These are phyloP conservation scores for Gnomoniopsis smithogilvyi DNA, from an alignment of 2,329 filamentous ascomycete species.

Conservation along the genomic window DNA sequence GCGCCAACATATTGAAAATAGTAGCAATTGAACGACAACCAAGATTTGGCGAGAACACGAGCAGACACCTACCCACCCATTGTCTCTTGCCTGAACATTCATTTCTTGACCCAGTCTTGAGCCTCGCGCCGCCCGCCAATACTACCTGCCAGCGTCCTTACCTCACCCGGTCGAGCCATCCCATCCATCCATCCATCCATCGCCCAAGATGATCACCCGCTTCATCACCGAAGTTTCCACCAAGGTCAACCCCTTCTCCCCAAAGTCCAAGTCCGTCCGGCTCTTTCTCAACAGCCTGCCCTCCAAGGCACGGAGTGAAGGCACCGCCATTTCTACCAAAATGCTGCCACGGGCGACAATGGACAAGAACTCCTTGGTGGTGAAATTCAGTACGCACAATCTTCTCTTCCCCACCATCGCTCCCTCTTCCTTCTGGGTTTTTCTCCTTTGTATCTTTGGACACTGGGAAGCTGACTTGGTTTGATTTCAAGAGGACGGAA, in stretches of 20 bases:
- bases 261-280: conserved; percentile 75
- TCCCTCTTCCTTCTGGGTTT: background rate
- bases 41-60: no score
- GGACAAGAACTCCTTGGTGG: conserved; percentile 63
- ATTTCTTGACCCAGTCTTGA: background rate
- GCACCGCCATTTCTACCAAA: conserved; percentile 75
- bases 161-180: background rate
- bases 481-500: conserved; percentile 72
- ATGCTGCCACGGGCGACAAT: conserved; percentile 69
- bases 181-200: background rate
- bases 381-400: conserved; percentile 77
- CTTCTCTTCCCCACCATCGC: background rate
- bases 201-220: conserved; percentile 70
- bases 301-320: conserved; percentile 67
- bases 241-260: conserved; percentile 89
- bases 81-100: background rate
- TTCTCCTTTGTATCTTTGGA: background rate
- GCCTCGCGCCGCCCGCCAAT: background rate
- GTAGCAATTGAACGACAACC: no score
- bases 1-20: no score
- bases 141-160: background rate
- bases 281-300: conserved; percentile 85
- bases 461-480: background rate
- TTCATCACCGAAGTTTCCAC: conserved; percentile 83
- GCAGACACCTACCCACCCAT: background rate